Evolutionary conservation across 768 basidiomycete genomes (phyloP).

Genomic region (Atractiella rhizophila): DNA sequence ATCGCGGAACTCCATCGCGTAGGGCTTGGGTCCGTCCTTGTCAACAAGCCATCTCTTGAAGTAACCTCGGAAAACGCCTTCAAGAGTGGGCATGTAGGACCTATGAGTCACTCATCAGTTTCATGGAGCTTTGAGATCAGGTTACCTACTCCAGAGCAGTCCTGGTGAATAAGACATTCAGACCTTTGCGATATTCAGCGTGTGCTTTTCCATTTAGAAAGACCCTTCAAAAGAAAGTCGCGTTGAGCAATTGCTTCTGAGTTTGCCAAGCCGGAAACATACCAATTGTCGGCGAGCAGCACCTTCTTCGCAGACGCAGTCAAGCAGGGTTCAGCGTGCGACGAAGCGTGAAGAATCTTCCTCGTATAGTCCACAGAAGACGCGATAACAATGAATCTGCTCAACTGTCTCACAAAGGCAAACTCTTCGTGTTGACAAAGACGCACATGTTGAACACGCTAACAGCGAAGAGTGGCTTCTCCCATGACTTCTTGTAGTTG

Average conservation of each 20-base stretch:
- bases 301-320: slow-evolving; percentile 74
- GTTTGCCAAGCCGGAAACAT: slow-evolving; percentile 8
- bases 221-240: slow-evolving; percentile 36
- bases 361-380: slow-evolving; percentile 76
- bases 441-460: slow-evolving; percentile 94
- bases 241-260: not conserved
- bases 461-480: slow-evolving; percentile 59
- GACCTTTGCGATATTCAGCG: slow-evolving; percentile 69
- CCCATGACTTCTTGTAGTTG: slow-evolving; percentile 76
- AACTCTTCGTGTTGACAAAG: too few species aligned
- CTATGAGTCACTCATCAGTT: too few species aligned
- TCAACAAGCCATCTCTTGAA: slow-evolving; percentile 40
- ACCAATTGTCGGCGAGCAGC: slow-evolving; percentile 70
- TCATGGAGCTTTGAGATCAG: too few species aligned
- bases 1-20: slow-evolving; percentile 72
- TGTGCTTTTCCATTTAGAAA: slow-evolving; percentile 84
- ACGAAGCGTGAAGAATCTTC: slow-evolving; percentile 86
- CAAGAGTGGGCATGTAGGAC: too few species aligned
- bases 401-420: too few species aligned
- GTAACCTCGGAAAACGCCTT: slow-evolving; percentile 51
- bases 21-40: slow-evolving; percentile 27
- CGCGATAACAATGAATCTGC: slow-evolving; percentile 97
- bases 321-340: slow-evolving; percentile 74
- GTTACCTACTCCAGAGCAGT: slow-evolving; percentile 75
- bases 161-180: slow-evolving; percentile 80